These are phyloP conservation scores for Fusarium tjaetaba DNA, from an alignment of 2,329 filamentous ascomycete genomes.

Conservation along the genomic window DNA sequence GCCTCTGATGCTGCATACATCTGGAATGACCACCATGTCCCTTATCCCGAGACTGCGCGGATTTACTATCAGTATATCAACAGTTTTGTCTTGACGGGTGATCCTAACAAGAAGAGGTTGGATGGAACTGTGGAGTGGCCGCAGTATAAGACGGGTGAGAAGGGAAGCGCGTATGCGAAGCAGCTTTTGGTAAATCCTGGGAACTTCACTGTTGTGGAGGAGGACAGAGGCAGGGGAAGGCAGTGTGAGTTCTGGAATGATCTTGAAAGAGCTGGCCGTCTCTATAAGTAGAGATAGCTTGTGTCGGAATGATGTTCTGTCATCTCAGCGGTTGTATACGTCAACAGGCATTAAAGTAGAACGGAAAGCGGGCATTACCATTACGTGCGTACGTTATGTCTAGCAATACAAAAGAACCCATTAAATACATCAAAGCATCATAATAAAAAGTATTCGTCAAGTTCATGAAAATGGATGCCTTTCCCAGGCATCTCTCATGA, in stretches of 20 bases:
- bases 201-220: not conserved
- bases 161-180: not conserved
- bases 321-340: fast-evolving
- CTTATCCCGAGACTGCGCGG: not conserved
- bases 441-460: fast-evolving
- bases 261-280: not conserved
- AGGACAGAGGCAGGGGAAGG: not conserved
- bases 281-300: not conserved
- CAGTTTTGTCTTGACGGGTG: not conserved
- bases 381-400: fast-evolving
- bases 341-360: fast-evolving
- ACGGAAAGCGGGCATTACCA: fast-evolving
- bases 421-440: fast-evolving
- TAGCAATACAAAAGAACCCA: no score
- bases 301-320: no score
- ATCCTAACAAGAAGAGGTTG: not conserved
- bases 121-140: not conserved
- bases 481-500: not conserved
- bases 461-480: not conserved
- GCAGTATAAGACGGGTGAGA: not conserved
- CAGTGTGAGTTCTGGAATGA: conserved; percentile 17
- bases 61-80: not conserved
- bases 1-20: not conserved
- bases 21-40: conserved; percentile 2
- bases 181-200: conserved; percentile 9